These are phyloP conservation scores for Symbiotaphrina buchneri DNA, from an alignment of 495 filamentous ascomycete genomes.

Conservation along the genomic window DNA sequence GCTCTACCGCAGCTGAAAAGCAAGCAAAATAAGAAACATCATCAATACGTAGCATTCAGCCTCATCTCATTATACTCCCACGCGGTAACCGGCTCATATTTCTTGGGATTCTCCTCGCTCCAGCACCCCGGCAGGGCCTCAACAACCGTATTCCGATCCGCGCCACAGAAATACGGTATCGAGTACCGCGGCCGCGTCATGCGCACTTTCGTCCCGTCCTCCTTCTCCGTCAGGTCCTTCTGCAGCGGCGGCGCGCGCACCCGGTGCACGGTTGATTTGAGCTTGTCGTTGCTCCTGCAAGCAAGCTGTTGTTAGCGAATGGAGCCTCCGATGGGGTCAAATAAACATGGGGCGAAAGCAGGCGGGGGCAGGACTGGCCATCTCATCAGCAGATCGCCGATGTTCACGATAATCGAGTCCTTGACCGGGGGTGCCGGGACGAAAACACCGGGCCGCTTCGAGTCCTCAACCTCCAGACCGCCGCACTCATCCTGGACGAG, in stretches of 20 bases:
- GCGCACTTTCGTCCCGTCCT: conserved; percentile 8
- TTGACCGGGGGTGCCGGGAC: conserved; percentile 21
- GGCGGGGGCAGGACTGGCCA: conserved; percentile 16
- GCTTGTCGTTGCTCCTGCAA: conserved; percentile 15
- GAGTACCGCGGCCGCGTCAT: conserved; percentile 32
- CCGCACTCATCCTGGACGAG: conserved; percentile 27
- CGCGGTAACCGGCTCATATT: conserved; percentile 13
- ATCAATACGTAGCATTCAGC: conserved; percentile 11
- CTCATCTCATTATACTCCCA: conserved; percentile 12
- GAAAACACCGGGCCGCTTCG: conserved; percentile 22
- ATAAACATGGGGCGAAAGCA: not conserved
- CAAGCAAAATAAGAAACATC: too few relatives aligned
- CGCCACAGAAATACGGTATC: conserved; percentile 37
- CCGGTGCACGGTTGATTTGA: conserved; percentile 32
- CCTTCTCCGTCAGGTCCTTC: conserved; percentile 13
- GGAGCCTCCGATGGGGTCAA: not conserved
- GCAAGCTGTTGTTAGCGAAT: conserved; percentile 7
- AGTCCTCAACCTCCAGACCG: conserved; percentile 34
- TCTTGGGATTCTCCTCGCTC: conserved; percentile 11
- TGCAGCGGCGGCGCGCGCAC: conserved; percentile 20
- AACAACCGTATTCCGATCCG: conserved; percentile 28
- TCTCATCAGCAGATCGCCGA: conserved; percentile 34
- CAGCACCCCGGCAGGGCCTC: conserved; percentile 30
- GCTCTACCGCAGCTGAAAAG: too few relatives aligned
- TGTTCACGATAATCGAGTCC: conserved; percentile 31